phyloP scores from a whole-genome alignment of 2,329 filamentous ascomycete genomes.

The Nemania sp. region DNA sequence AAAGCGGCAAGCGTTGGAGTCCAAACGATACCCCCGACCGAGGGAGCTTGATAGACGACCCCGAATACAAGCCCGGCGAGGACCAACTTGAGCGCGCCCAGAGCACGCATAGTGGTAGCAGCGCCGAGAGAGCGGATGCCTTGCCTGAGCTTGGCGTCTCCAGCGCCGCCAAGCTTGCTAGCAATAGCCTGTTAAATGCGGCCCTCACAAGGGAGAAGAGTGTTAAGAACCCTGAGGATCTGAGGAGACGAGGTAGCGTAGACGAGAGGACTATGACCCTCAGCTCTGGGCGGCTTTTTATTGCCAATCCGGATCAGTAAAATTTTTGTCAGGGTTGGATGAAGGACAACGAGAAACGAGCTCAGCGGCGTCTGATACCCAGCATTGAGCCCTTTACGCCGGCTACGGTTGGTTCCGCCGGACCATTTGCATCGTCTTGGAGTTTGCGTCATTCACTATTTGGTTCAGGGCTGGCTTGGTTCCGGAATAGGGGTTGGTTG shows the following conservation, averaged over 20 bases:
- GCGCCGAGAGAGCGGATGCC: slow-evolving; percentile 64
- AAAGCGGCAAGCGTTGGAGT: slow-evolving; percentile 53
- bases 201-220: slow-evolving; percentile 67
- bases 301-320: slow-evolving; percentile 77
- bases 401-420: slow-evolving; percentile 16
- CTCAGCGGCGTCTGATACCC: slow-evolving; percentile 14
- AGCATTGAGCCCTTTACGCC: slow-evolving; percentile 21
- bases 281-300: slow-evolving; percentile 73
- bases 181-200: slow-evolving; percentile 62
- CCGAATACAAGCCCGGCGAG: slow-evolving; percentile 41
- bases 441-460: slow-evolving; percentile 30
- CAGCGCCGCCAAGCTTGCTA: slow-evolving; percentile 55
- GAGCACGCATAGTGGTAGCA: slow-evolving; percentile 61
- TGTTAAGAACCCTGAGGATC: slow-evolving; percentile 69
- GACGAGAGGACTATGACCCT: slow-evolving; percentile 82
- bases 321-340: not conserved
- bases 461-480: slow-evolving; percentile 26
- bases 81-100: slow-evolving; percentile 44
- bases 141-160: slow-evolving; percentile 56
- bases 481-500: slow-evolving; percentile 20
- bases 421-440: slow-evolving; percentile 37
- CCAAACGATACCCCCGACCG: slow-evolving; percentile 62
- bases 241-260: slow-evolving; percentile 77
- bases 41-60: slow-evolving; percentile 54
- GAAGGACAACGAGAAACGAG: not conserved